Conservation (phyloP, 1,284 basidiomycete species). For the Fomes fomentarius region DNA sequence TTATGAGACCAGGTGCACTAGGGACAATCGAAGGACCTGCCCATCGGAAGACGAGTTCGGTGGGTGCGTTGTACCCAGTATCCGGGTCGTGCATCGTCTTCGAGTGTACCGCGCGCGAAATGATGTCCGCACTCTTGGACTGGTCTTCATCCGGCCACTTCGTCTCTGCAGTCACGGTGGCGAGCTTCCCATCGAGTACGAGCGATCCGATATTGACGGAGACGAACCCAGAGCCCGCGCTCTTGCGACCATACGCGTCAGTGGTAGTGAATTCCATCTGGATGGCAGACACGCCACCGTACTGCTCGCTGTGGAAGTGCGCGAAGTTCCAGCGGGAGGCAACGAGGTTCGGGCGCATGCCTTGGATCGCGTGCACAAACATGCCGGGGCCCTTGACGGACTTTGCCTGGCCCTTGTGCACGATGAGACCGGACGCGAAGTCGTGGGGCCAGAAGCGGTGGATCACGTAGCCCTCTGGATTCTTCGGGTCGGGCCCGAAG, state of each 20-base stretch:
- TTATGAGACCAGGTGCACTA: conserved; percentile 56
- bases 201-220: conserved; percentile 86
- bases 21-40: conserved; percentile 64
- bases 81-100: conserved; percentile 65
- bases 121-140: conserved; percentile 46
- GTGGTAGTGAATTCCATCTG: conserved; percentile 98
- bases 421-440: conserved; percentile 70
- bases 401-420: conserved; percentile 71
- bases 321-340: conserved; percentile 97
- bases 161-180: conserved; percentile 72
- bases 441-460: conserved; percentile 92
- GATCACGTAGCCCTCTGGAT: conserved; percentile 87
- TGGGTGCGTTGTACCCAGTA: conserved; percentile 85
- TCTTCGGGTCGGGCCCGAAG: conserved; percentile 78
- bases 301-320: conserved; percentile 77
- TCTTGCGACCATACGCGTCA: conserved; percentile 73
- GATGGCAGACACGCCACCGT: conserved; percentile 82
- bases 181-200: conserved; percentile 79
- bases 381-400: conserved; percentile 81
- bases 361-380: conserved; percentile 97
- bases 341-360: conserved; percentile 95
- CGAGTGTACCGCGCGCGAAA: conserved; percentile 75
- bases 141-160: conserved; percentile 63
- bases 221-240: conserved; percentile 78
- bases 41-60: conserved; percentile 79